Conservation (phyloP, 2,329 filamentous ascomycete species). For the Fusarium sp. region DNA sequence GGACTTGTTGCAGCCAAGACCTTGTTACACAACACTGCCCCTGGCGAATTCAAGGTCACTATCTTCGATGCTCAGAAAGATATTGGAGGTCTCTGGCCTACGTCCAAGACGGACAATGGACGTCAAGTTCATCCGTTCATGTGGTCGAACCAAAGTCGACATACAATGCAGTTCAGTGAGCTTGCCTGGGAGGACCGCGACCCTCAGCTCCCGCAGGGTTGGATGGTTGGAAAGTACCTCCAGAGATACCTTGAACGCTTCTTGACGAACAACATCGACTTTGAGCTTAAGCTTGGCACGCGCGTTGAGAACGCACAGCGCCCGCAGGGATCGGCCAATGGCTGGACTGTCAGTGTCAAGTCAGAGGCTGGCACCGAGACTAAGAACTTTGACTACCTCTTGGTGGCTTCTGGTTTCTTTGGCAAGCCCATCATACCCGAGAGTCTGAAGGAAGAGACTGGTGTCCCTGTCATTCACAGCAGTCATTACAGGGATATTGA, state of each 20-base stretch:
- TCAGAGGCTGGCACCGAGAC: conserved; percentile 54
- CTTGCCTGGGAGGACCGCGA: conserved; percentile 72
- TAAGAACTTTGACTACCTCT: conserved; percentile 73
- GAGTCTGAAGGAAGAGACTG: conserved; percentile 49
- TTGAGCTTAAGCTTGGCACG: conserved; percentile 62
- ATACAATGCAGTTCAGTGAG: conserved; percentile 79
- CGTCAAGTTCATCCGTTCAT: conserved; percentile 73
- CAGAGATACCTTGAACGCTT: conserved; percentile 71
- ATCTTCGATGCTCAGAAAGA: conserved; percentile 74
- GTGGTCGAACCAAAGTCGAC: conserved; percentile 79
- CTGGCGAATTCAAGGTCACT: conserved; percentile 71
- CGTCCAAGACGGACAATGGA: conserved; percentile 57
- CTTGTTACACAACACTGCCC: conserved; percentile 69
- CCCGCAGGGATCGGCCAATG: conserved; percentile 49
- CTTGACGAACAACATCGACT: conserved; percentile 54
- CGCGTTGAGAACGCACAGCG: conserved; percentile 57
- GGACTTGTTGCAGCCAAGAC: conserved; percentile 79
- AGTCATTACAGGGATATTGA: conserved; percentile 70
- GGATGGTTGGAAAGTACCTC: conserved; percentile 80
- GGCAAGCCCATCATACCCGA: conserved; percentile 66
- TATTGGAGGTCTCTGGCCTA: conserved; percentile 84
- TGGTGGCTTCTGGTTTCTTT: conserved; percentile 83
- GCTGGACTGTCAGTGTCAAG: conserved; percentile 56
- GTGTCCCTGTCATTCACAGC: conserved; percentile 72
- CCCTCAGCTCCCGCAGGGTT: conserved; percentile 78